Evolutionary conservation across 306 rosid genomes (phyloP), one percentile per base, ranked within the genome.

Genomic region (Aeschynomene evenia): DNA sequence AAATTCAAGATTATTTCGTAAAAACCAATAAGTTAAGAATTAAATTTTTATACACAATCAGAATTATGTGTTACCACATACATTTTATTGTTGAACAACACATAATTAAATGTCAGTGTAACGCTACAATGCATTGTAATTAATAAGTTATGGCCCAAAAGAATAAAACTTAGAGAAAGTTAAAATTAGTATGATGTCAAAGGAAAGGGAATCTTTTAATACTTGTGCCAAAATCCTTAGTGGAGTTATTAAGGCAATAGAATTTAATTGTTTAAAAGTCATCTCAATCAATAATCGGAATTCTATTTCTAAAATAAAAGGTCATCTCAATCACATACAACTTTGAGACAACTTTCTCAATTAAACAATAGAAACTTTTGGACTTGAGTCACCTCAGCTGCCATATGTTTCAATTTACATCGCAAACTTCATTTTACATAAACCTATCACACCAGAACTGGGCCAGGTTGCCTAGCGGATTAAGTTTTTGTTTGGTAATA

Each of bases 121-220:
- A n/a, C n/a, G n/a, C n/a, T n/a, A n/a, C n/a, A n/a, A n/a, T n/a
- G n/a, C n/a, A n/a, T n/a, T n/a, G n/a, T n/a, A n/a, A n/a, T n/a
- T n/a, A 66, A 67, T 23, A 24, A 7, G 24, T 61, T 40, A 42
- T 57, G 43, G 56, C 20, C 20, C 9, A 15, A 49, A 18, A 56
- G 7, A 13, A 4, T 3, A 12, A 21, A 16, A 46, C 7, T n/a
- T n/a, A n/a, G n/a, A n/a, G n/a, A n/a, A n/a, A n/a, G n/a, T n/a
- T n/a, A n/a, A n/a, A n/a, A n/a, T n/a, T n/a, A 51, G 52, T 7
- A 59, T 52, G 37, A 39, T 26, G 19, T 48, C 42, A 46, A 16
- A 58, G 36, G 55, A 55, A 63, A 54, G 36, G 34, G 22, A 56
- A 62, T 68, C 24, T 73, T 39, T 34, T 57, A 56, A 54, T 54